Evolutionary conservation across 2,329 filamentous ascomycete genomes (phyloP).

Genomic region (Stromatinia cepivora): DNA sequence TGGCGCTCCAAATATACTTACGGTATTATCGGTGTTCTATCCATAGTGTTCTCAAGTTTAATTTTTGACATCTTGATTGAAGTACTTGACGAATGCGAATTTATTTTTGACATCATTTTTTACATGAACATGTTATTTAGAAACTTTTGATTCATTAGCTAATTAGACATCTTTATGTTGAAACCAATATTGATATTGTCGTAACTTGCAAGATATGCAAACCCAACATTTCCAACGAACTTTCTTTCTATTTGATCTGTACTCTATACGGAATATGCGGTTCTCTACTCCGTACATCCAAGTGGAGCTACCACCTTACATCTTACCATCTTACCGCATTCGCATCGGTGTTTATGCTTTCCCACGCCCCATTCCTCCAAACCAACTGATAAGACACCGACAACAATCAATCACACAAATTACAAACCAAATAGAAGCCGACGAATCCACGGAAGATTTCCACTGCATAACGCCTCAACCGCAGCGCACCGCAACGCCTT

Average conservation of each 20-base stretch:
- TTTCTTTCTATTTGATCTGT: too few relatives aligned
- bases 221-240: too few relatives aligned
- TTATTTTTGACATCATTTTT: background rate
- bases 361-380: too few relatives aligned
- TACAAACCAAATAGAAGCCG: background rate
- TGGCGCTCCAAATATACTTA: background rate
- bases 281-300: too few relatives aligned
- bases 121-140: background rate
- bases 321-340: too few relatives aligned
- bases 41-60: background rate
- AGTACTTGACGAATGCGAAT: background rate
- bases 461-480: slow-evolving; percentile 6
- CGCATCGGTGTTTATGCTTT: too few relatives aligned
- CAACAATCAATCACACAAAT: background rate
- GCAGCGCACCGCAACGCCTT: background rate
- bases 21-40: background rate
- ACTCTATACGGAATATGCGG: too few relatives aligned
- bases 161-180: too few relatives aligned
- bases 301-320: too few relatives aligned
- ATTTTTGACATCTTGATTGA: background rate
- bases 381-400: slow-evolving; percentile 3
- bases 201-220: too few relatives aligned
- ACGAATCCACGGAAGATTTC: background rate
- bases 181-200: too few relatives aligned
- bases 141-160: too few relatives aligned